Percentiles rank a stretch among this genome's conserved stretches.
phyloP scores from a whole-genome alignment of 176 grass and related monocot genomes.

The Aegilops bicornis region DNA sequence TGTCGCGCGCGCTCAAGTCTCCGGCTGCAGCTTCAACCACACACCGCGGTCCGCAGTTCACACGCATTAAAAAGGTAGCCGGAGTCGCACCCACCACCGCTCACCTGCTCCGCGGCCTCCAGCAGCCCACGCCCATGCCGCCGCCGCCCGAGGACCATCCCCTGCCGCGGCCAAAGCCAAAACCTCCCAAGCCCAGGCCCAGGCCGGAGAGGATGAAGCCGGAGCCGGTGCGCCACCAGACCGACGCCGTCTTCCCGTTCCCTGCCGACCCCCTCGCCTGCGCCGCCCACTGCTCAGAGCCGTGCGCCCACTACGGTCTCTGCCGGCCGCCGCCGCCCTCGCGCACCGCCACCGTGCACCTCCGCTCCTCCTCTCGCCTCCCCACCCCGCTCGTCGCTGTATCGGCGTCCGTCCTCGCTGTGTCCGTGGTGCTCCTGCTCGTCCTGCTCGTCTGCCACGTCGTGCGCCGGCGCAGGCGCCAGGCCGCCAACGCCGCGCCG shows the following conservation, averaged over 20 bases:
- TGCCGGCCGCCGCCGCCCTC: background rate
- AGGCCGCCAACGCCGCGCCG: background rate
- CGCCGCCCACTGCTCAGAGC: slow-evolving; percentile 18
- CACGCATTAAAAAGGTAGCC: background rate
- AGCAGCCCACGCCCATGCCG: slow-evolving; percentile 23
- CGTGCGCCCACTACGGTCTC: background rate
- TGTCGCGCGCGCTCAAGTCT: too few relatives aligned
- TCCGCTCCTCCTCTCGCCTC: slow-evolving; percentile 18
- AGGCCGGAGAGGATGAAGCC: background rate
- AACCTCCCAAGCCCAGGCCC: background rate
- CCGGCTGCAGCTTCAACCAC: background rate
- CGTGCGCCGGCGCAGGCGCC: background rate
- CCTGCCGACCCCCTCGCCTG: background rate
- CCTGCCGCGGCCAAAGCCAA: background rate
- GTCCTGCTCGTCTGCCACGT: slow-evolving; percentile 26
- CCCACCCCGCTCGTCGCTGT: slow-evolving; percentile 48
- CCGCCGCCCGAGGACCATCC: slow-evolving; percentile 30
- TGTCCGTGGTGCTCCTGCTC: slow-evolving; percentile 38
- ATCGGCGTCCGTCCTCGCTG: slow-evolving; percentile 38
- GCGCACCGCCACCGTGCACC: slow-evolving; percentile 36
- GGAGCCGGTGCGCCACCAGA: background rate
- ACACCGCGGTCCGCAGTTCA: slow-evolving; percentile 11
- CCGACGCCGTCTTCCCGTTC: background rate
- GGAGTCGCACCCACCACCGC: background rate
- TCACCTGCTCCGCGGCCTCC: background rate